phyloP scores from a whole-genome alignment of 495 filamentous ascomycete genomes.

The Penicillium verhagenii region DNA sequence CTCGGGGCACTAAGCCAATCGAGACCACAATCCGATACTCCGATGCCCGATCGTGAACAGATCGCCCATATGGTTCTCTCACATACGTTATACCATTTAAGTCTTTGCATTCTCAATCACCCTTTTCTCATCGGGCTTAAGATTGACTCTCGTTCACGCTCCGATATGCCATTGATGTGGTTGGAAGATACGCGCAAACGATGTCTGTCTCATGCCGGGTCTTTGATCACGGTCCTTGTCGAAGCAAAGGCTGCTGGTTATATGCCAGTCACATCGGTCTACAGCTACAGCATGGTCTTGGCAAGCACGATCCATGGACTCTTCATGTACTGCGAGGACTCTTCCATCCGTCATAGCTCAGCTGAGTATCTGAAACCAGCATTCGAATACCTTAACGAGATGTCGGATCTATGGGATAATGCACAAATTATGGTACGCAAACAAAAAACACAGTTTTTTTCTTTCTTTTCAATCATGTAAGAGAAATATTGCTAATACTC shows the following conservation, averaged over 20 bases:
- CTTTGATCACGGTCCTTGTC: constrained; percentile 20
- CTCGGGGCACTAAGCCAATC: constrained; percentile 7
- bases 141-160: constrained; percentile 1
- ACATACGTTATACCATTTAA: constrained; percentile 25
- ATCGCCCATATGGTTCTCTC: constrained; percentile 27
- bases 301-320: constrained; percentile 28
- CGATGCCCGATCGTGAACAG: constrained; percentile 16
- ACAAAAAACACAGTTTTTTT: no score
- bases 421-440: constrained; percentile 21
- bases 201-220: constrained; percentile 14
- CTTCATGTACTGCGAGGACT: constrained; percentile 13
- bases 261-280: constrained; percentile 21
- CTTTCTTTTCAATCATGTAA: neutral
- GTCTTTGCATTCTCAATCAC: constrained; percentile 31
- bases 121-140: constrained; percentile 25
- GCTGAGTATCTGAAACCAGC: constrained; percentile 21
- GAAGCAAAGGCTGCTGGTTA: constrained; percentile 29
- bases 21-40: constrained; percentile 1
- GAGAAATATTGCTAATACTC: neutral
- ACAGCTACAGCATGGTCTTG: constrained; percentile 27
- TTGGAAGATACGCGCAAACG: constrained; percentile 10
- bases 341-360: constrained; percentile 9
- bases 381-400: constrained; percentile 18
- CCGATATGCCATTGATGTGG: constrained; percentile 13
- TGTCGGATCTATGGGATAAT: constrained; percentile 24